phyloP scores from a whole-genome alignment of 176 grass and related monocot species.

The Aegilops bicornis region DNA sequence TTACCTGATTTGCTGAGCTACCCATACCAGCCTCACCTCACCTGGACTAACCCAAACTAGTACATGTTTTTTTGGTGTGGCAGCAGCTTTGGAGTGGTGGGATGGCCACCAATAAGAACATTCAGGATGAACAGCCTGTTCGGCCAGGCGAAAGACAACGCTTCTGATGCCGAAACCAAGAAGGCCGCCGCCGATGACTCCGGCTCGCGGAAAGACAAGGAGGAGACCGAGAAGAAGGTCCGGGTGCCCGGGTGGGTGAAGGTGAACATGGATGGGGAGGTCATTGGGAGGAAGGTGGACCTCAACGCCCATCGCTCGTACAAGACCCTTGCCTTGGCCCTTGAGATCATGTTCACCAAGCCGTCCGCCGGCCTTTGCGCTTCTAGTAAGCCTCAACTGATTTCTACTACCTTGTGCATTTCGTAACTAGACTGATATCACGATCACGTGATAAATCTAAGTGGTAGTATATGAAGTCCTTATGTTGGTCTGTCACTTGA shows the following conservation, averaged over 20 bases:
- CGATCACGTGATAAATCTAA: not conserved
- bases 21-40: not conserved
- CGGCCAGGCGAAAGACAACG: slow-evolving; percentile 55
- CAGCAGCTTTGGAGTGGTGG: slow-evolving; percentile 63
- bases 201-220: slow-evolving; percentile 36
- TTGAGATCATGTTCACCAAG: slow-evolving; percentile 85
- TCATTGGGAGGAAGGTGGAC: slow-evolving; percentile 87
- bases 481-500: no score
- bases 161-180: slow-evolving; percentile 18
- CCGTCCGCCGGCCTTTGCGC: slow-evolving; percentile 28
- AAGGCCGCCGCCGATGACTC: slow-evolving; percentile 13
- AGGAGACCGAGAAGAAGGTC: slow-evolving; percentile 41
- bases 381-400: slow-evolving; percentile 37
- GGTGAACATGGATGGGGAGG: slow-evolving; percentile 86
- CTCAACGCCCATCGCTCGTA: slow-evolving; percentile 61
- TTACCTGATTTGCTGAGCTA: slow-evolving; percentile 1
- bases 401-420: not conserved
- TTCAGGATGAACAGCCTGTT: slow-evolving; percentile 90
- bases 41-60: slow-evolving; percentile 10
- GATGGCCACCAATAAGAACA: slow-evolving; percentile 82
- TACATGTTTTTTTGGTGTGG: not conserved
- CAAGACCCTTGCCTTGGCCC: slow-evolving; percentile 55
- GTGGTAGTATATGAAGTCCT: not conserved
- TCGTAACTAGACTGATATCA: not conserved
- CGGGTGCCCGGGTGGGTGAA: slow-evolving; percentile 51